Evolutionary conservation across 1,284 basidiomycete genomes (phyloP).

Genomic region (Trichosporon ovoides): DNA sequence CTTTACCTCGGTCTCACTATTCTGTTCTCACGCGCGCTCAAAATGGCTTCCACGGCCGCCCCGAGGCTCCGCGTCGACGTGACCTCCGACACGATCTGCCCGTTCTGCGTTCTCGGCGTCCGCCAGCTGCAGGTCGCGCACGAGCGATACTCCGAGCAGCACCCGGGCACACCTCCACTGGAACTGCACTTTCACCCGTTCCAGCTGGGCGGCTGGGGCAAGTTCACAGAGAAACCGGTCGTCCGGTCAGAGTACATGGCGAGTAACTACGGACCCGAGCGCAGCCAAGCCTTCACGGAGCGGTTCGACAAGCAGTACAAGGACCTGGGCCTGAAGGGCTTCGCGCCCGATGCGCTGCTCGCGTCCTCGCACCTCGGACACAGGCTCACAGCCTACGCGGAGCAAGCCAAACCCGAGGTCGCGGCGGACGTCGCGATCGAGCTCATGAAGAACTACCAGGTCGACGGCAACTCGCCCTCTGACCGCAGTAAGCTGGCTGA

Average conservation of each 20-base stretch:
- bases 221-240: conserved; percentile 25
- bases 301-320: conserved; percentile 35
- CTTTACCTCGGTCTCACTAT: background rate
- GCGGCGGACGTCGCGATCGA: conserved; percentile 37
- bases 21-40: background rate
- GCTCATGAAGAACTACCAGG: conserved; percentile 46
- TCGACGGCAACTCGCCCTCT: conserved; percentile 39
- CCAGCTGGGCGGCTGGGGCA: conserved; percentile 29
- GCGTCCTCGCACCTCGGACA: conserved; percentile 42
- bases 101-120: conserved; percentile 39
- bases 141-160: conserved; percentile 15
- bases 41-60: conserved; percentile 7
- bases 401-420: conserved; percentile 33
- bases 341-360: background rate
- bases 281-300: conserved; percentile 28
- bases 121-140: conserved; percentile 26
- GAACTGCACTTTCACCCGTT: conserved; percentile 42
- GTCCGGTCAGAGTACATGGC: conserved; percentile 27
- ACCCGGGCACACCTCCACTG: conserved; percentile 20
- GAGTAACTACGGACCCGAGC: conserved; percentile 40
- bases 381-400: conserved; percentile 35
- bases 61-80: conserved; percentile 24
- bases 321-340: conserved; percentile 43
- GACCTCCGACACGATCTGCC: conserved; percentile 37
- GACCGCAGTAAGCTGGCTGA: conserved; percentile 36